Conservation (phyloP, 768 basidiomycete genomes). For the Lepiota venenata region DNA sequence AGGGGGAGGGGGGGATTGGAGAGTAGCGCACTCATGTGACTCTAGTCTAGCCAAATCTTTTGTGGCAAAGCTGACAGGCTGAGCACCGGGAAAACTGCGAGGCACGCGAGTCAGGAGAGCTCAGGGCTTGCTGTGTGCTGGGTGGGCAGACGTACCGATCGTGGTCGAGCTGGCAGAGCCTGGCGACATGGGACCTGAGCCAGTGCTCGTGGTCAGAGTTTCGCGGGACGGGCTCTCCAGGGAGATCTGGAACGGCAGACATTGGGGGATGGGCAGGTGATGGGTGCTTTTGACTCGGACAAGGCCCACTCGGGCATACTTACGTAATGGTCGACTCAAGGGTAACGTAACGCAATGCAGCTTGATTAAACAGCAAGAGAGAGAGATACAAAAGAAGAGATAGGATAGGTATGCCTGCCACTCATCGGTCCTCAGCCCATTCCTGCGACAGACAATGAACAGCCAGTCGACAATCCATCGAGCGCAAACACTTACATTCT, state of each 20-base stretch:
- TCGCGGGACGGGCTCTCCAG: constrained; percentile 53
- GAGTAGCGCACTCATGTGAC: constrained; percentile 65
- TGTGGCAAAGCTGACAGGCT: constrained; percentile 86
- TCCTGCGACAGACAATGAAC: constrained; percentile 46
- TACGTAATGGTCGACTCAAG: constrained; percentile 16
- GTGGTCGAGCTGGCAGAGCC: constrained; percentile 60
- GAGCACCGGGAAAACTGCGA: constrained; percentile 88
- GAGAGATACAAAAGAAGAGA: constrained; percentile 14
- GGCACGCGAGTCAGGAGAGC: constrained; percentile 12
- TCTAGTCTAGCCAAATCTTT: constrained; percentile 75
- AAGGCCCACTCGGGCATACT: neutral
- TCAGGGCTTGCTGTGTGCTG: neutral
- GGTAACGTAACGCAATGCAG: neutral
- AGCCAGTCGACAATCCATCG: constrained; percentile 7
- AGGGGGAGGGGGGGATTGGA: too few relatives aligned
- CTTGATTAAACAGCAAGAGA: neutral
- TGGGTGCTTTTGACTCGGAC: neutral
- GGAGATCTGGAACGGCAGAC: constrained; percentile 68
- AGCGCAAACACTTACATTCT: constrained; percentile 68
- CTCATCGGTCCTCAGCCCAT: constrained; percentile 91
- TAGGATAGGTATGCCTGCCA: constrained; percentile 12
- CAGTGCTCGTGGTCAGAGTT: constrained; percentile 61
- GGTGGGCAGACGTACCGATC: constrained; percentile 46
- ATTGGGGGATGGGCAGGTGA: constrained; percentile 24
- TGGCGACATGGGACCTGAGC: constrained; percentile 62